phyloP scores from a whole-genome alignment of 805 yeast genomes.

The Candida xiaguanensis region DNA sequence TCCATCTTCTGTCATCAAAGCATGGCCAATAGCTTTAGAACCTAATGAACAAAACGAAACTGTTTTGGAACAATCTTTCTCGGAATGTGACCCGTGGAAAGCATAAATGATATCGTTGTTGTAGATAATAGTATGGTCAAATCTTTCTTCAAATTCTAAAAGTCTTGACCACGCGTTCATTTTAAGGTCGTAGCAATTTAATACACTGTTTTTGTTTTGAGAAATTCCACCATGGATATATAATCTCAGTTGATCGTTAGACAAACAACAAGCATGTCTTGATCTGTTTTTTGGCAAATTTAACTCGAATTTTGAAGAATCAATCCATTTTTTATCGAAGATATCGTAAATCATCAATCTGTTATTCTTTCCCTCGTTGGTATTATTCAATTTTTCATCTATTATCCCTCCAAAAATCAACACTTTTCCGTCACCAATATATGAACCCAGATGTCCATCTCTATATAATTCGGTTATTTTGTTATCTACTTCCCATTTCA shows the following conservation, averaged over 20 bases:
- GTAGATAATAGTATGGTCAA: constrained; percentile 49
- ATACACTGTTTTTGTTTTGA: constrained; percentile 36
- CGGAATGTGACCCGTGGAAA: constrained; percentile 55
- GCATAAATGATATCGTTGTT: constrained; percentile 48
- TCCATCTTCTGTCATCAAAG: constrained; percentile 11
- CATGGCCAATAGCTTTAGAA: constrained; percentile 42
- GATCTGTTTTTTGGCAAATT: constrained; percentile 43
- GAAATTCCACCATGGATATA: constrained; percentile 53
- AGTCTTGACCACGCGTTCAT: constrained; percentile 48
- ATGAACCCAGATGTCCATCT: constrained; percentile 55
- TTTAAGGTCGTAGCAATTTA: constrained; percentile 45
- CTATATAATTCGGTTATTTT: constrained; percentile 35
- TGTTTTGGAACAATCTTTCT: constrained; percentile 48
- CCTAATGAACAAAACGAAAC: constrained; percentile 45
- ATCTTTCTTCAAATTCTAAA: constrained; percentile 44
- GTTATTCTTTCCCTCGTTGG: constrained; percentile 13
- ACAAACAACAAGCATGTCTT: constrained; percentile 56
- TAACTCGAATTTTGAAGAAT: too few relatives aligned
- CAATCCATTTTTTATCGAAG: constrained; percentile 16
- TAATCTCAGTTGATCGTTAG: constrained; percentile 43
- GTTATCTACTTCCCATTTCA: constrained; percentile 39
- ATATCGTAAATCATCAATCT: constrained; percentile 33
- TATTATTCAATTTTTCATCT: too few relatives aligned
- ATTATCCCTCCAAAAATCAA: constrained; percentile 56
- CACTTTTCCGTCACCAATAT: constrained; percentile 41